These are phyloP conservation scores for Coemansia sp. DNA, from an alignment of 192 early-diverging fungal genomes.

Conservation along the genomic window DNA sequence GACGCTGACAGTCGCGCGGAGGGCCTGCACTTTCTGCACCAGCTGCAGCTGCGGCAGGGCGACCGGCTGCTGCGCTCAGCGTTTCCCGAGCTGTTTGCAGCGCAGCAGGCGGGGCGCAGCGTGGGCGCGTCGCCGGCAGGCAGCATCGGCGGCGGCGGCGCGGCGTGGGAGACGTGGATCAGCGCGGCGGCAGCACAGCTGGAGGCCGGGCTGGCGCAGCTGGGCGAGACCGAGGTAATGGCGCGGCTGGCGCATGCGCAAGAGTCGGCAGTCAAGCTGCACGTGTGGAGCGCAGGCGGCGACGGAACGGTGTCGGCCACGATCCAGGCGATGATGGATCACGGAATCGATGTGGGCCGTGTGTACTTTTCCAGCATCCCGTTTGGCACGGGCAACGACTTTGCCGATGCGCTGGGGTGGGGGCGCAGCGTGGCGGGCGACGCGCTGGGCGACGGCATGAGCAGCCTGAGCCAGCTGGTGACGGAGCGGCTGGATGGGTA, in stretches of 20 bases:
- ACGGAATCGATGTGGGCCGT: constrained; percentile 59
- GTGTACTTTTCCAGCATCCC: constrained; percentile 70
- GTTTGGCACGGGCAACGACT: constrained; percentile 74
- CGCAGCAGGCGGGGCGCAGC: background rate
- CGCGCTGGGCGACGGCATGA: constrained; percentile 56
- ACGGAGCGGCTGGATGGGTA: constrained; percentile 59
- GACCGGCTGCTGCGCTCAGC: constrained; percentile 38
- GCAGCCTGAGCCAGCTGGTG: constrained; percentile 55
- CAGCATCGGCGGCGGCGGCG: background rate
- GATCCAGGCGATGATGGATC: constrained; percentile 57
- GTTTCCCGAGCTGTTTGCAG: constrained; percentile 43
- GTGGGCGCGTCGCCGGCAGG: background rate
- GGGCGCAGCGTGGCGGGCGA: constrained; percentile 63
- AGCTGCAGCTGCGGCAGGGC: constrained; percentile 50
- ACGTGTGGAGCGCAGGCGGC: constrained; percentile 74
- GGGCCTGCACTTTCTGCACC: constrained; percentile 58
- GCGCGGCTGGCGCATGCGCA: constrained; percentile 35
- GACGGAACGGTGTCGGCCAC: constrained; percentile 74
- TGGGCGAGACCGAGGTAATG: constrained; percentile 34
- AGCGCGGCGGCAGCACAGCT: constrained; percentile 33
- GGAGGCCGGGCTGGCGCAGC: constrained; percentile 26
- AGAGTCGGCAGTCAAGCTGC: constrained; percentile 54
- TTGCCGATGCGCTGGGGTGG: constrained; percentile 72
- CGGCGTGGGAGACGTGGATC: constrained; percentile 45
- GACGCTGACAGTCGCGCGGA: constrained; percentile 52